phyloP scores from a whole-genome alignment of 805 yeast species.

The Yamadazyma takamatsuzukensis region DNA sequence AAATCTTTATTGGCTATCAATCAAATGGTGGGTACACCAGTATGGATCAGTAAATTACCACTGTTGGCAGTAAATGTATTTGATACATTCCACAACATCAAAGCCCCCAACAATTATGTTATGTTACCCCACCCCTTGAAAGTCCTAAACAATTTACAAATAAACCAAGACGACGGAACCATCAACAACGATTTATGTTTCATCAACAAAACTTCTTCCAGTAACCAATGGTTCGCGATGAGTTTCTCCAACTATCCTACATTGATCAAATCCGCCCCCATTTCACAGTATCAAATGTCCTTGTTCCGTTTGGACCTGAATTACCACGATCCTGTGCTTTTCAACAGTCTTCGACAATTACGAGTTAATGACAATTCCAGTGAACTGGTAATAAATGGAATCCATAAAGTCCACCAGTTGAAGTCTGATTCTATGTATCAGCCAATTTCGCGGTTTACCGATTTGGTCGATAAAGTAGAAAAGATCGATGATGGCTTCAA shows the following conservation, averaged over 20 bases:
- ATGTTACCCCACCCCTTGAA: conserved; percentile 69
- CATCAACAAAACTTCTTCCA: conserved; percentile 61
- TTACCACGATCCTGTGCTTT: conserved; percentile 13
- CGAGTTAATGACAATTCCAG: conserved; percentile 13
- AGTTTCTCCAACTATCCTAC: conserved; percentile 77
- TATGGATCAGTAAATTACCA: conserved; percentile 76
- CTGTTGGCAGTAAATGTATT: conserved; percentile 73
- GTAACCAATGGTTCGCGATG: conserved; percentile 81
- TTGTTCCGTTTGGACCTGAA: conserved; percentile 23
- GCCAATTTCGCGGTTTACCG: conserved; percentile 29
- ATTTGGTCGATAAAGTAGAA: conserved; percentile 1
- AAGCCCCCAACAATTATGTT: conserved; percentile 30
- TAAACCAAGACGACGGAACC: conserved; percentile 16
- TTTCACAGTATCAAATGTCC: conserved; percentile 55
- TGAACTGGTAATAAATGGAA: conserved; percentile 30
- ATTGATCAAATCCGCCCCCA: conserved; percentile 73
- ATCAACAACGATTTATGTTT: conserved; percentile 45
- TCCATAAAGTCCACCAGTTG: conserved; percentile 30
- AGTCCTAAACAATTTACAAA: conserved; percentile 31
- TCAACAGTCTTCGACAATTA: conserved; percentile 5
- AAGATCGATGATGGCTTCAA: conserved; percentile 2
- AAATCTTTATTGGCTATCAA: conserved; percentile 74
- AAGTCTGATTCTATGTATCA: conserved; percentile 30
- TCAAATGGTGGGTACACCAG: conserved; percentile 61
- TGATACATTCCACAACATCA: conserved; percentile 52